Evolutionary conservation across 176 grass and related monocot genomes (phyloP).

Genomic region (Secale cereale): DNA sequence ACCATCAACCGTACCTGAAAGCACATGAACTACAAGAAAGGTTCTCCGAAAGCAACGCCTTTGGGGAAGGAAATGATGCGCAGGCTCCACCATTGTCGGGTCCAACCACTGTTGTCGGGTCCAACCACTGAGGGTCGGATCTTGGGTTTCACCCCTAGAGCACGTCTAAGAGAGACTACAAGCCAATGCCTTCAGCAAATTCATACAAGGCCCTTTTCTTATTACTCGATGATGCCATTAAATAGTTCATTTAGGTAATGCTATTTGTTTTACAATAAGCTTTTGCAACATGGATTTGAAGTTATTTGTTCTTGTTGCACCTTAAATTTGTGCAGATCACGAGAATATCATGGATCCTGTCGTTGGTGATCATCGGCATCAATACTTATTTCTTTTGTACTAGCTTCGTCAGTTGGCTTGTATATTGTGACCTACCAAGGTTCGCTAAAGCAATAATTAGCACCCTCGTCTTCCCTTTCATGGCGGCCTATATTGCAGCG

Average conservation of each 20-base stretch:
- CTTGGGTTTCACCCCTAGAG: neutral
- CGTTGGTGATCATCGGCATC: conserved; percentile 46
- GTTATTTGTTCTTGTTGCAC: conserved; percentile 1
- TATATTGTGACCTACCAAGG: conserved; percentile 47
- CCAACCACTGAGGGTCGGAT: neutral
- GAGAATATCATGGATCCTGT: conserved; percentile 55
- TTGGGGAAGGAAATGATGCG: neutral
- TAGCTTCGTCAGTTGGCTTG: conserved; percentile 50
- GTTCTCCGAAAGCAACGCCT: neutral
- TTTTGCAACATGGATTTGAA: neutral
- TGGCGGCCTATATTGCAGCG: conserved; percentile 54
- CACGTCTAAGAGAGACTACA: neutral
- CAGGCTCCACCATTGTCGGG: neutral
- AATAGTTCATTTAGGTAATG: neutral
- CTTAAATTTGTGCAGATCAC: conserved; percentile 45
- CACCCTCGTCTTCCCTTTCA: conserved; percentile 62
- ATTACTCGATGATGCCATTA: neutral
- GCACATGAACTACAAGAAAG: no score
- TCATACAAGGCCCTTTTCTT: neutral
- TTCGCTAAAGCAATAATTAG: conserved; percentile 43
- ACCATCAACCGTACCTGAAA: no score
- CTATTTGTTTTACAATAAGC: neutral
- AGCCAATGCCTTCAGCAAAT: neutral
- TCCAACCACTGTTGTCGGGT: neutral
- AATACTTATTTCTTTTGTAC: conserved; percentile 73